These are phyloP conservation scores for Gloeostereum incarnatum DNA, from an alignment of 768 basidiomycete genomes.

Conservation along the genomic window DNA sequence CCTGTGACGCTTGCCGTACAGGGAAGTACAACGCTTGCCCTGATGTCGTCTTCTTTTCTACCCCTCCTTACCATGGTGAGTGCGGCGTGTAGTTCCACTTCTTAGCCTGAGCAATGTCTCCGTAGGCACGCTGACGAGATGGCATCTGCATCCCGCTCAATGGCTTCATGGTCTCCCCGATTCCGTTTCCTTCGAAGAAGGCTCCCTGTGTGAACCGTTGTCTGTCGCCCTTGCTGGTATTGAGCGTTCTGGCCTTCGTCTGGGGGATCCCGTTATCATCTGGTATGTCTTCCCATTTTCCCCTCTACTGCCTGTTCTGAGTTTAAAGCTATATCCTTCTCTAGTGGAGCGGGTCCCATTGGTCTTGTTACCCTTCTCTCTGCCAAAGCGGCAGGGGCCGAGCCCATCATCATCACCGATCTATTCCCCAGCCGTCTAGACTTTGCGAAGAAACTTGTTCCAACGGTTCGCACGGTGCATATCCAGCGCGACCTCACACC, in stretches of 20 bases:
- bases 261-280: slow-evolving; percentile 54
- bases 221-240: slow-evolving; percentile 62
- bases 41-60: slow-evolving; percentile 57
- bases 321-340: too few species aligned
- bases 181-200: slow-evolving; percentile 56
- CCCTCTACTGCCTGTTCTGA: not conserved
- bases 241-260: slow-evolving; percentile 52
- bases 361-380: slow-evolving; percentile 54
- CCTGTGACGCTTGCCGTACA: slow-evolving; percentile 53
- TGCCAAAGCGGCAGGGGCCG: slow-evolving; percentile 59
- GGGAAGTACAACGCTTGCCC: slow-evolving; percentile 58
- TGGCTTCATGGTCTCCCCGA: slow-evolving; percentile 62
- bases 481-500: slow-evolving; percentile 35
- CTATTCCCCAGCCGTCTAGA: slow-evolving; percentile 56
- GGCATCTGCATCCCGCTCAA: slow-evolving; percentile 58
- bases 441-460: slow-evolving; percentile 54
- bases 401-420: slow-evolving; percentile 63
- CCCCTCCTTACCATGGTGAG: slow-evolving; percentile 57
- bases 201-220: slow-evolving; percentile 57
- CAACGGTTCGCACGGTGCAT: slow-evolving; percentile 47
- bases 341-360: slow-evolving; percentile 60
- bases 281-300: slow-evolving; percentile 27
- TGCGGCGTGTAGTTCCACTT: not conserved
- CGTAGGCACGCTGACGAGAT: slow-evolving; percentile 52
- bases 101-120: slow-evolving; percentile 2